A percentile compares a stretch with the other conserved stretches of the same genome.
Conservation (phyloP, 768 basidiomycete species). For the Harrya chromipes region DNA sequence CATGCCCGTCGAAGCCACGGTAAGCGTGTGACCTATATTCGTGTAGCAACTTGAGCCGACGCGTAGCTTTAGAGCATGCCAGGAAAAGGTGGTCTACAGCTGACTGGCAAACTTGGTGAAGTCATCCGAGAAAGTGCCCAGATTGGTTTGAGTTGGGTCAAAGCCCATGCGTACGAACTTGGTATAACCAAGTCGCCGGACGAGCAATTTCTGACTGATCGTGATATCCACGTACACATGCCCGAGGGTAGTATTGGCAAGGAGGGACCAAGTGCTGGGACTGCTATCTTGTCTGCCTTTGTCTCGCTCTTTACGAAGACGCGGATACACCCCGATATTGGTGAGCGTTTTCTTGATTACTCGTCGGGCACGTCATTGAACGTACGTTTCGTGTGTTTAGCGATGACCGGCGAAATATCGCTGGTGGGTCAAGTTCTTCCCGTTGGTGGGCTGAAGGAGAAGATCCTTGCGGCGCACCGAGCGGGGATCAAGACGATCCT, state of each 20-base stretch:
- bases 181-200: slow-evolving; percentile 73
- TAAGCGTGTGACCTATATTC: slow-evolving; percentile 35
- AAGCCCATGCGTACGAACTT: slow-evolving; percentile 82
- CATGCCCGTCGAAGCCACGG: slow-evolving; percentile 95
- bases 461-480: slow-evolving; percentile 94
- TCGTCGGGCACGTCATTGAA: neutral
- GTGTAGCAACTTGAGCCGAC: neutral
- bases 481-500: slow-evolving; percentile 93
- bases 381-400: slow-evolving; percentile 36
- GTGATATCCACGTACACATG: slow-evolving; percentile 96
- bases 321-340: slow-evolving; percentile 81
- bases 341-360: slow-evolving; percentile 40
- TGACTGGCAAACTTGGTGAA: slow-evolving; percentile 97
- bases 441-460: slow-evolving; percentile 94
- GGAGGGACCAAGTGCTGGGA: slow-evolving; percentile 96
- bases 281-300: slow-evolving; percentile 87
- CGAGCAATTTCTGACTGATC: slow-evolving; percentile 79
- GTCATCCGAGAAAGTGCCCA: slow-evolving; percentile 97
- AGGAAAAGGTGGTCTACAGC: slow-evolving; percentile 86
- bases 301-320: slow-evolving; percentile 90
- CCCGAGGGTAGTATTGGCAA: slow-evolving; percentile 91
- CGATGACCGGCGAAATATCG: slow-evolving; percentile 98
- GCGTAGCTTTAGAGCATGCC: slow-evolving; percentile 73
- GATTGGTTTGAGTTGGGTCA: slow-evolving; percentile 92
- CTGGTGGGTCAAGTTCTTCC: slow-evolving; percentile 94